Conservation (phyloP, 225 moss, liverwort and hornwort species). For the Thuidium tamariscinum region DNA sequence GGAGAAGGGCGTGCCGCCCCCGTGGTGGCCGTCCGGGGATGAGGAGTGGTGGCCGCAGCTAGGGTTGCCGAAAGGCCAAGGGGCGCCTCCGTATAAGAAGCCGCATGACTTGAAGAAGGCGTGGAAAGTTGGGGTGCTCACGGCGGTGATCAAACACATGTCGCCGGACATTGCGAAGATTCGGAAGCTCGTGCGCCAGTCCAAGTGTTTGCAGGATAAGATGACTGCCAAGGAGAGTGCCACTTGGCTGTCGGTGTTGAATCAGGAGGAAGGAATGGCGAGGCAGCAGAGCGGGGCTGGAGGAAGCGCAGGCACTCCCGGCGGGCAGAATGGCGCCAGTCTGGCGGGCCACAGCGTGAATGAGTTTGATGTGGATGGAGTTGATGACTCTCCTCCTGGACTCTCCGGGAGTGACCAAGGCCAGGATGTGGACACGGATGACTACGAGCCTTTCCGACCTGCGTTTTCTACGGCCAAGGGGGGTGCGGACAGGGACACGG, state of each 20-base stretch:
- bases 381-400: constrained; percentile 47
- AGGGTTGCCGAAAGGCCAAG: constrained; percentile 77
- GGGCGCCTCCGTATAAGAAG: constrained; percentile 89
- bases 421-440: constrained; percentile 68
- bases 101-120: constrained; percentile 98
- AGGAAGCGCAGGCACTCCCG: constrained; percentile 26
- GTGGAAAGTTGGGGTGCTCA: constrained; percentile 96
- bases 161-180: constrained; percentile 93
- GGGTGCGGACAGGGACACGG: constrained; percentile 29
- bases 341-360: constrained; percentile 47
- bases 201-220: constrained; percentile 94
- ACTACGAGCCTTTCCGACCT: constrained; percentile 65
- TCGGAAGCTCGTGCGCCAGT: constrained; percentile 89
- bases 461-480: constrained; percentile 22
- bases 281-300: constrained; percentile 53
- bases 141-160: constrained; percentile 95
- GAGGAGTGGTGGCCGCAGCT: constrained; percentile 99
- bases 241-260: constrained; percentile 84
- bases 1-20: constrained; percentile 81
- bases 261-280: constrained; percentile 76
- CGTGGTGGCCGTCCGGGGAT: constrained; percentile 92
- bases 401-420: constrained; percentile 59
- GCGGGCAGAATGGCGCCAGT: constrained; percentile 11
- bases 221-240: constrained; percentile 99
- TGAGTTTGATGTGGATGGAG: constrained; percentile 88